Evolutionary conservation across 2,329 filamentous ascomycete species (phyloP), one percentile per base, ranked within the genome.

Genomic region (Botryotinia convoluta): DNA sequence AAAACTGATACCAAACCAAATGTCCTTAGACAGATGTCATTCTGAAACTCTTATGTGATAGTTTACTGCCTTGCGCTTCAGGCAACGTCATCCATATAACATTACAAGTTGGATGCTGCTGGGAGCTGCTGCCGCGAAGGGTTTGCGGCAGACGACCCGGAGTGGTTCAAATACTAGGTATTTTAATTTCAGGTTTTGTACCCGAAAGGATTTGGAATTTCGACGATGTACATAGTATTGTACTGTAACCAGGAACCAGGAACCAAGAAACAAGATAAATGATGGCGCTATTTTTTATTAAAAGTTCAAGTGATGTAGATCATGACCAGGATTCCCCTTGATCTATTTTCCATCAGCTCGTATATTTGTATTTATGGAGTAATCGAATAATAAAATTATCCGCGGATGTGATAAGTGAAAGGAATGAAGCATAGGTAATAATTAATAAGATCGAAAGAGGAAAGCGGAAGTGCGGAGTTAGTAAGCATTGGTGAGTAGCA

Each of bases 181-280:
- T 48, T 20, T 42, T 48, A 22, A 48, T 65, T 65, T 16, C 42
- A 65, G 62, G 62, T 16, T 48, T 16, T 32, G 42, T 8, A 10
- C 32, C 61, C 62, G 37, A n/a, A 65, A 65, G 63, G 44, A 65
- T 65, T 37, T 65, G 44, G 29, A 48, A 68, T 42, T 22, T 57
- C 37, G 35, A 20, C 35, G 9, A 64, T 16, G 48, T 54, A n/a
- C 48, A 44, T 14, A 26, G 61, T 32, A 22, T 64, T 22, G 39
- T 64, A 12, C 42, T 29, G n/a, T 45, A 44, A 32, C 39, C 61
- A 29, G 42, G n/a, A 44, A 32, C 39, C 61, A 29, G 42, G n/a
- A 45, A 32, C 12, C 59, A 42, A 32, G 39, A 63, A 32, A 8
- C 35, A 22, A 45, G 16, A 42, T 29, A 20, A 63, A 64, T 22